phyloP scores from a whole-genome alignment of 1,284 basidiomycete species.

The Sanghuangporus baumii region DNA sequence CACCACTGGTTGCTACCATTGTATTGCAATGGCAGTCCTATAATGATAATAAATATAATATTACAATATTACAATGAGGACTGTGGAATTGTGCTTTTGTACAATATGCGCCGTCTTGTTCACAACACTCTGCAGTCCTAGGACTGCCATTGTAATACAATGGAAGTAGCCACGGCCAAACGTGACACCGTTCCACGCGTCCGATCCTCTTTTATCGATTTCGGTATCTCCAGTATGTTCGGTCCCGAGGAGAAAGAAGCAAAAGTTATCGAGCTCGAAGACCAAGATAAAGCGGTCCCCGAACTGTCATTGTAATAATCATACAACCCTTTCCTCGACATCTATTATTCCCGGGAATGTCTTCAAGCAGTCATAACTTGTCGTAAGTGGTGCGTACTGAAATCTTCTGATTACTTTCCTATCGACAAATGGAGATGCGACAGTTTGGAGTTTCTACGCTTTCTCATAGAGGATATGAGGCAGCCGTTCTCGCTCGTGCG shows the following conservation, averaged over 20 bases:
- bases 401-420: neutral
- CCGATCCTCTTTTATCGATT: slow-evolving; percentile 28
- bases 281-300: neutral
- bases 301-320: neutral
- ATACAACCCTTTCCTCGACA: slow-evolving; percentile 7
- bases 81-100: no score
- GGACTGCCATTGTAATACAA: no score
- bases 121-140: no score
- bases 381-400: neutral
- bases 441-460: slow-evolving; percentile 21
- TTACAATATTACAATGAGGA: no score
- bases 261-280: neutral
- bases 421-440: slow-evolving; percentile 18
- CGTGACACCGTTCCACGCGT: slow-evolving; percentile 6
- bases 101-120: no score
- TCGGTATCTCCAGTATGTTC: slow-evolving; percentile 23
- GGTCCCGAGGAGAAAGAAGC: neutral
- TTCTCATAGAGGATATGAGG: slow-evolving; percentile 22
- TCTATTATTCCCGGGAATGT: slow-evolving; percentile 8
- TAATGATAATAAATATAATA: no score
- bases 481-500: neutral
- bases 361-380: neutral
- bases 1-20: no score
- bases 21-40: no score
- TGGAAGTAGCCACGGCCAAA: no score